Evolutionary conservation across 345 rosid species (phyloP).

Genomic region (Microcos paniculata): DNA sequence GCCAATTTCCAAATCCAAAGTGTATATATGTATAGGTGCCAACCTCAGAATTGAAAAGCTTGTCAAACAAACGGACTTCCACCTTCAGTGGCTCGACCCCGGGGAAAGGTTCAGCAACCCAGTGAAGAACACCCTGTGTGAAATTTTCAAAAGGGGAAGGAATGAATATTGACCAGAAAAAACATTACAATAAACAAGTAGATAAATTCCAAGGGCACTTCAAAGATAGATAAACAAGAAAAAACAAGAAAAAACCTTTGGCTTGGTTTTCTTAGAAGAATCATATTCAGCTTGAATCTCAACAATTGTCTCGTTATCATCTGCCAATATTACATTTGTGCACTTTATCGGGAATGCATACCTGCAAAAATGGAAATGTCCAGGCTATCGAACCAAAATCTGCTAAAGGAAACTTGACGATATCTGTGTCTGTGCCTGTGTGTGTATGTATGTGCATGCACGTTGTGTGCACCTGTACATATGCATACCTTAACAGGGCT

Average conservation of each 20-base stretch:
- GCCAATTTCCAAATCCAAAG: no score
- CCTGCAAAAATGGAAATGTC: conserved; percentile 29
- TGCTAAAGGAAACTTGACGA: background rate
- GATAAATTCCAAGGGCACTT: background rate
- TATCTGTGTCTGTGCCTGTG: background rate
- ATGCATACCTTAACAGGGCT: conserved; percentile 73
- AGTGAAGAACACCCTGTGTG: conserved; percentile 88
- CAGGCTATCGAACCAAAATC: conserved; percentile 10
- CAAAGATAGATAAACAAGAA: background rate
- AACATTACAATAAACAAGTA: background rate
- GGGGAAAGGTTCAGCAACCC: conserved; percentile 78
- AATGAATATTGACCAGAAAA: background rate
- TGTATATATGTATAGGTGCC: conserved; percentile 11
- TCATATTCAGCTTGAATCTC: conserved; percentile 88
- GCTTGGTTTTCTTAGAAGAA: conserved; percentile 77
- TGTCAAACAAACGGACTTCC: conserved; percentile 95
- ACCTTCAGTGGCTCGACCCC: conserved; percentile 66
- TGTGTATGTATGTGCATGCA: no score
- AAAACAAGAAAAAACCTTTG: conserved; percentile 60
- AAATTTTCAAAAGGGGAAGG: background rate
- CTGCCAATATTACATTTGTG: conserved; percentile 62
- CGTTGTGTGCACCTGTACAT: no score
- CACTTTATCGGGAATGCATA: conserved; percentile 76
- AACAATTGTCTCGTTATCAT: conserved; percentile 69
- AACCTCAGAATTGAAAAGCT: conserved; percentile 85